Evolutionary conservation across 495 filamentous ascomycete genomes (phyloP).

Genomic region (Aspergillus haitiensis): DNA sequence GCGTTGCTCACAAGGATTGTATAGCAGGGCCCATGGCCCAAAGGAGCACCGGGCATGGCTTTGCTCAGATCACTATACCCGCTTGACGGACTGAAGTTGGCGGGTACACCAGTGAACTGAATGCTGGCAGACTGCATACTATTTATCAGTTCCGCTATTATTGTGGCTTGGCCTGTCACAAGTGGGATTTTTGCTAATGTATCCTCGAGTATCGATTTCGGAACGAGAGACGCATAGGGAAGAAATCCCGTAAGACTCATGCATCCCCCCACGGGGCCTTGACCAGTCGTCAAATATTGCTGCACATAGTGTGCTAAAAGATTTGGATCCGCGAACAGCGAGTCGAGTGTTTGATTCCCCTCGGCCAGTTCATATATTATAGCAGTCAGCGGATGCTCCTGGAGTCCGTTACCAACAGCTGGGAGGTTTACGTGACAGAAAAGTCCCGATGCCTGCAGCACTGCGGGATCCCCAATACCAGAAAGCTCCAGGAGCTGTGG

Average conservation of each 20-base stretch:
- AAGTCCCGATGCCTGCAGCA: constrained; percentile 46
- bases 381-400: constrained; percentile 48
- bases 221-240: not conserved
- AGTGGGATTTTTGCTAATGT: not conserved
- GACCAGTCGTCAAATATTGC: not conserved
- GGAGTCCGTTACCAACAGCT: constrained; percentile 57
- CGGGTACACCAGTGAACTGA: not conserved
- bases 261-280: not conserved
- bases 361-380: constrained; percentile 20
- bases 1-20: not conserved
- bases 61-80: not conserved
- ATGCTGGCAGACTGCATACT: not conserved
- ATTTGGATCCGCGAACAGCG: not conserved
- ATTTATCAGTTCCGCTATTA: not conserved
- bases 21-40: not conserved
- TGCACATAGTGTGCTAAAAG: not conserved
- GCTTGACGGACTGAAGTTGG: not conserved
- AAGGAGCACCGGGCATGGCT: not conserved
- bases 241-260: not conserved
- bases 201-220: not conserved
- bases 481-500: constrained; percentile 57
- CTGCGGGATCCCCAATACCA: constrained; percentile 44
- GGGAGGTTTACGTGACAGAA: constrained; percentile 43
- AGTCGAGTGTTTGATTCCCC: not conserved
- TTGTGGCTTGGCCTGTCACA: not conserved